Evolutionary conservation across 345 rosid species (phyloP).

Genomic region (Eucalyptus cloeziana): DNA sequence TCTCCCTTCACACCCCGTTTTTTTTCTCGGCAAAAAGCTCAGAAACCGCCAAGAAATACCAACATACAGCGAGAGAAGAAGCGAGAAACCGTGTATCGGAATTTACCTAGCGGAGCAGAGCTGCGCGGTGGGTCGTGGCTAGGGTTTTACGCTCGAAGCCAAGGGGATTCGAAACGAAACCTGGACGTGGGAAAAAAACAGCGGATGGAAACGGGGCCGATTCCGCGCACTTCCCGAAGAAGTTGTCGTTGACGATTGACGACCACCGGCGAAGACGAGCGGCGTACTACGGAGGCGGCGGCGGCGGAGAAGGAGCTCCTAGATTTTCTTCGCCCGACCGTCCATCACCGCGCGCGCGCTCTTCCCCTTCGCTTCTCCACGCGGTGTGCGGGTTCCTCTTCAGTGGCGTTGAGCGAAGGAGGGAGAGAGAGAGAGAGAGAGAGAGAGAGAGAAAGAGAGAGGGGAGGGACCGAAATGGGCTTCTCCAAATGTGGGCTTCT

Average conservation of each 20-base stretch:
- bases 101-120: not conserved
- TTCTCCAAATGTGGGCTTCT: not conserved
- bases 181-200: not conserved
- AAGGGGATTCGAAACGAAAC: not conserved
- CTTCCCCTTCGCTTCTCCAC: not conserved
- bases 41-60: not conserved
- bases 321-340: not conserved
- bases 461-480: not conserved
- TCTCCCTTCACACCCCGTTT: not conserved
- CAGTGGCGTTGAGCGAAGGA: not conserved
- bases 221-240: not conserved
- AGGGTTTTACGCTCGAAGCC: not conserved
- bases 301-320: not conserved
- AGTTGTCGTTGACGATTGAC: not conserved
- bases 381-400: not conserved
- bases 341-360: not conserved
- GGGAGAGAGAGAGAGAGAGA: too few relatives aligned
- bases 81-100: not conserved
- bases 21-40: not conserved
- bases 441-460: too few relatives aligned
- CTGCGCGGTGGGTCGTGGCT: not conserved
- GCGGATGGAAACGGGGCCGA: not conserved
- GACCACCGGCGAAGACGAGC: not conserved
- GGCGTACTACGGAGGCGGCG: not conserved
- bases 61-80: not conserved